Evolutionary conservation across 495 filamentous ascomycete species (phyloP).

Genomic region (Haplographium delicatum): DNA sequence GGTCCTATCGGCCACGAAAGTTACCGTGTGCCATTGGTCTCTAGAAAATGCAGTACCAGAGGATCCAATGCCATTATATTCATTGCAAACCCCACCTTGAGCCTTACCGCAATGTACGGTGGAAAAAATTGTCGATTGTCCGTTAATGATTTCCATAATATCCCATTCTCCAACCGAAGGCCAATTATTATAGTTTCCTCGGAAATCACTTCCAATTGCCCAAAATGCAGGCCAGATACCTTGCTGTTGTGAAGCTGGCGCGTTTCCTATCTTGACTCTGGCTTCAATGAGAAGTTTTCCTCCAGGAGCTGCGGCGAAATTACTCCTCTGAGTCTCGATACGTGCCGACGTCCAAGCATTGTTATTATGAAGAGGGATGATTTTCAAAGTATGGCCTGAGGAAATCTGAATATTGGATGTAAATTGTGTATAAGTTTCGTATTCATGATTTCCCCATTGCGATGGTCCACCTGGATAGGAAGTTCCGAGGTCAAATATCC

Average conservation of each 20-base stretch:
- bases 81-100: constrained; percentile 16
- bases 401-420: constrained; percentile 25
- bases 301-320: constrained; percentile 20
- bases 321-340: constrained; percentile 19
- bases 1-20: constrained; percentile 23
- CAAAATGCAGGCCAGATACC: constrained; percentile 33
- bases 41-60: constrained; percentile 13
- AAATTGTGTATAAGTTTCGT: constrained; percentile 27
- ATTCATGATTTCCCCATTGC: constrained; percentile 31
- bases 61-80: constrained; percentile 23
- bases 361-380: constrained; percentile 18
- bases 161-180: constrained; percentile 26
- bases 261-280: constrained; percentile 22
- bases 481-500: constrained; percentile 25
- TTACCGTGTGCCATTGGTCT: constrained; percentile 22
- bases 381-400: constrained; percentile 13
- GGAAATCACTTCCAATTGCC: constrained; percentile 23
- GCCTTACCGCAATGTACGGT: constrained; percentile 22
- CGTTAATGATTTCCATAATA: constrained; percentile 24
- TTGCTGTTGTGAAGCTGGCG: constrained; percentile 16
- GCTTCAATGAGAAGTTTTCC: constrained; percentile 24
- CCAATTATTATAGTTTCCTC: constrained; percentile 22
- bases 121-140: constrained; percentile 12
- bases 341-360: constrained; percentile 26
- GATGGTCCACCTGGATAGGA: constrained; percentile 28